These are phyloP conservation scores for Talaromyces sp. DNA, from an alignment of 2,329 filamentous ascomycete species.

Conservation along the genomic window DNA sequence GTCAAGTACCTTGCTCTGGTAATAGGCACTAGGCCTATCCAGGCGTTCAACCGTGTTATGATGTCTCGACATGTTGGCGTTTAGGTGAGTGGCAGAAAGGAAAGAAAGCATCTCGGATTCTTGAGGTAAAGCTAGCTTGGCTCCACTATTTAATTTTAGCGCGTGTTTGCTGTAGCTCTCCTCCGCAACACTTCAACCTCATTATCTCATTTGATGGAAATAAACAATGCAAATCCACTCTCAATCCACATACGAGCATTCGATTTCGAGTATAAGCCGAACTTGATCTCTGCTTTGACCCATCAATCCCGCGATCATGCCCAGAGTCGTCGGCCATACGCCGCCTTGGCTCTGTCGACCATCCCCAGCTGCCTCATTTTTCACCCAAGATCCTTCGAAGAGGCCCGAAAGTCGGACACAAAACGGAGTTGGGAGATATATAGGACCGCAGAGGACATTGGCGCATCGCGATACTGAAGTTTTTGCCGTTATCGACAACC, in stretches of 20 bases:
- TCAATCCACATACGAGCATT: background rate
- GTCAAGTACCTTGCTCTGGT: slow-evolving; percentile 66
- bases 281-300: background rate
- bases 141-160: slow-evolving; percentile 15
- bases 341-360: slow-evolving; percentile 81
- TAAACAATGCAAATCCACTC: background rate
- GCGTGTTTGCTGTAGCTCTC: slow-evolving; percentile 12
- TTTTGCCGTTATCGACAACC: slow-evolving; percentile 81
- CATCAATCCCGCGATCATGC: slow-evolving; percentile 56
- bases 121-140: slow-evolving; percentile 6
- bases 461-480: slow-evolving; percentile 80
- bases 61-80: slow-evolving; percentile 27
- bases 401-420: slow-evolving; percentile 27
- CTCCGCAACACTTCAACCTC: slow-evolving; percentile 8
- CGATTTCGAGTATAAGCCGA: background rate
- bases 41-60: slow-evolving; percentile 76
- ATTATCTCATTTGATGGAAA: background rate
- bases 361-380: slow-evolving; percentile 73
- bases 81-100: background rate
- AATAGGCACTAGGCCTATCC: slow-evolving; percentile 94
- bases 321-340: slow-evolving; percentile 78
- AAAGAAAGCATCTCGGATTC: background rate
- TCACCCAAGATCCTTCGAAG: slow-evolving; percentile 54
- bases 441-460: slow-evolving; percentile 59
- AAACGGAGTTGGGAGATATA: slow-evolving; percentile 26